These are phyloP conservation scores for Arthrobotrys entomopaga DNA, from an alignment of 2,329 filamentous ascomycete genomes.

Conservation along the genomic window DNA sequence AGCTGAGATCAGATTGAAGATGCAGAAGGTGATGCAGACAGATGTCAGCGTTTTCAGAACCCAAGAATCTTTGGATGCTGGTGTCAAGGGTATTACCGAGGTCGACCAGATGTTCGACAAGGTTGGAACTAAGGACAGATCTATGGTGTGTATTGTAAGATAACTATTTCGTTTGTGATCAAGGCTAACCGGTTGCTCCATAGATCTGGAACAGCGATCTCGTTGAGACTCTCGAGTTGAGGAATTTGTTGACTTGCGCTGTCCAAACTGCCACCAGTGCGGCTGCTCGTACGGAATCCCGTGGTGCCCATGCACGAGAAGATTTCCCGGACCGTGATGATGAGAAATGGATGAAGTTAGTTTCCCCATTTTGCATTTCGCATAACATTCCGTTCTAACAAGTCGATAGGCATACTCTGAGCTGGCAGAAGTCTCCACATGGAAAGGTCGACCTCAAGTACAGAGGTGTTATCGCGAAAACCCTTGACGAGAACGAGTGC, in stretches of 20 bases:
- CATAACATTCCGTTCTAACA: slow-evolving; percentile 46
- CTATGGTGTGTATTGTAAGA: slow-evolving; percentile 71
- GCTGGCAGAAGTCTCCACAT: slow-evolving; percentile 93
- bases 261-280: slow-evolving; percentile 91
- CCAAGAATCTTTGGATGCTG: slow-evolving; percentile 91
- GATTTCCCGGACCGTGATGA: slow-evolving; percentile 97
- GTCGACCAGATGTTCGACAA: slow-evolving; percentile 83
- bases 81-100: slow-evolving; percentile 85
- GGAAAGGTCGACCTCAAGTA: slow-evolving; percentile 87
- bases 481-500: slow-evolving; percentile 95
- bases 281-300: slow-evolving; percentile 94
- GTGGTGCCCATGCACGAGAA: slow-evolving; percentile 95
- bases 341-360: slow-evolving; percentile 81
- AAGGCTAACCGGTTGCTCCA: slow-evolving; percentile 1
- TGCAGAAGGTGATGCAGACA: slow-evolving; percentile 99
- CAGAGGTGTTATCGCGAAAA: slow-evolving; percentile 81
- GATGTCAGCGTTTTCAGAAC: slow-evolving; percentile 97
- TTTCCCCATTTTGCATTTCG: slow-evolving; percentile 3
- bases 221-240: slow-evolving; percentile 92
- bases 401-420: slow-evolving; percentile 83
- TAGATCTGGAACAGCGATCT: slow-evolving; percentile 96
- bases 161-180: not conserved
- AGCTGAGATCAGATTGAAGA: slow-evolving; percentile 84
- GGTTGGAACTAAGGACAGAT: slow-evolving; percentile 95
- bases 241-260: slow-evolving; percentile 92